Percentiles rank a stretch among this genome's conserved stretches.
phyloP scores from a whole-genome alignment of 306 rosid species.

The Cicer arietinum region DNA sequence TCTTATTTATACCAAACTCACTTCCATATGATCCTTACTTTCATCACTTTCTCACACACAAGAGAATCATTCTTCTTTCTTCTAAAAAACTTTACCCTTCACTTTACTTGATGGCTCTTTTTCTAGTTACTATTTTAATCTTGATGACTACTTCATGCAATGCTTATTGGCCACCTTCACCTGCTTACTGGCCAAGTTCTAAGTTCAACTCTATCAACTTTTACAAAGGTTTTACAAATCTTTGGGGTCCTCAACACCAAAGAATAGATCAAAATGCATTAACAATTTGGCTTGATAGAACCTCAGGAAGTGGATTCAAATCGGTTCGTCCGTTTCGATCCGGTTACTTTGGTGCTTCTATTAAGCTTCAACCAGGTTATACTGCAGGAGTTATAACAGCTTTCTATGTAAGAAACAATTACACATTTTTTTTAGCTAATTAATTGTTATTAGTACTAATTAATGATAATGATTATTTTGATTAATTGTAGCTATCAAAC shows the following conservation, averaged over 20 bases:
- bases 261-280: conserved; percentile 63
- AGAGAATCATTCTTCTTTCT: conserved; percentile 54
- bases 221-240: conserved; percentile 72
- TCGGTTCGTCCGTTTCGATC: conserved; percentile 86
- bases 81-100: conserved; percentile 27
- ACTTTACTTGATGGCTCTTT: conserved; percentile 56
- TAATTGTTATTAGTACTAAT: conserved; percentile 16
- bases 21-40: conserved; percentile 42
- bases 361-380: conserved; percentile 94
- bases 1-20: conserved; percentile 62
- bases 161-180: conserved; percentile 87
- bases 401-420: conserved; percentile 70
- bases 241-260: conserved; percentile 97
- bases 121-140: conserved; percentile 55
- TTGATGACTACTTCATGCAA: conserved; percentile 58
- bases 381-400: conserved; percentile 98
- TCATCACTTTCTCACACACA: conserved; percentile 45
- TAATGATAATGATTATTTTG: not conserved
- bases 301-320: conserved; percentile 94
- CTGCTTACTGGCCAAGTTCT: conserved; percentile 92
- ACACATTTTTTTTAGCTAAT: conserved; percentile 18
- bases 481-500: conserved; percentile 78
- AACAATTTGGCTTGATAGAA: conserved; percentile 88
- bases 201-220: conserved; percentile 70
- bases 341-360: conserved; percentile 88